These are phyloP conservation scores for Chlamydomonas asymmetrica DNA, from an alignment of 139 green algal genomes.

Conservation along the genomic window DNA sequence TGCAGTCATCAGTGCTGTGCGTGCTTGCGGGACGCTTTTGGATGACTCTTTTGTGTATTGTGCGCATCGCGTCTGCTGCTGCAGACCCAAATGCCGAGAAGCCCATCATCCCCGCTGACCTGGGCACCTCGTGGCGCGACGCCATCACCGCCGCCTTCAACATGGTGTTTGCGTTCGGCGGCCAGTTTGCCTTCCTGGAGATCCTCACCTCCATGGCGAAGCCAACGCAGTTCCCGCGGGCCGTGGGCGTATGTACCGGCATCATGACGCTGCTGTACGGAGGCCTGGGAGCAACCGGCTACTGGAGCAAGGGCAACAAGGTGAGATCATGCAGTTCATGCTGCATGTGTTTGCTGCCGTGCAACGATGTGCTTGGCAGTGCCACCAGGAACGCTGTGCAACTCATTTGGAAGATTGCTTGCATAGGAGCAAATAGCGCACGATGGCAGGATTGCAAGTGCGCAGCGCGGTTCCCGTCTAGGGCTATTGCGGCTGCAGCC, in stretches of 20 bases:
- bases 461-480: too few relatives aligned
- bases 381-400: too few relatives aligned
- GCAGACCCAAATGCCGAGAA: too few relatives aligned
- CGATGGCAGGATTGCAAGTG: too few relatives aligned
- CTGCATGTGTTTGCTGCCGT: too few relatives aligned
- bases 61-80: too few relatives aligned
- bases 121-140: too few relatives aligned
- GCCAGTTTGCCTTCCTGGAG: conserved; percentile 56
- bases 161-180: conserved; percentile 30
- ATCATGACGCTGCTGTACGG: conserved; percentile 53
- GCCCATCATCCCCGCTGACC: too few relatives aligned
- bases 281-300: conserved; percentile 44
- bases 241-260: conserved; percentile 39
- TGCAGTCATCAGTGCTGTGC: background rate
- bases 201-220: conserved; percentile 37
- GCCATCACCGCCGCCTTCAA: too few relatives aligned
- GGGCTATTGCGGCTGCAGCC: too few relatives aligned
- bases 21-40: conserved; percentile 41
- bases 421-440: background rate
- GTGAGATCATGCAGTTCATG: background rate
- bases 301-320: conserved; percentile 45
- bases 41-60: background rate
- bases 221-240: conserved; percentile 33
- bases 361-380: too few relatives aligned
- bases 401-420: background rate